Evolutionary conservation across 1,284 basidiomycete genomes (phyloP), one percentile per base, ranked within the genome.

Genomic region (Apiotrichum mycotoxinovorans): DNA sequence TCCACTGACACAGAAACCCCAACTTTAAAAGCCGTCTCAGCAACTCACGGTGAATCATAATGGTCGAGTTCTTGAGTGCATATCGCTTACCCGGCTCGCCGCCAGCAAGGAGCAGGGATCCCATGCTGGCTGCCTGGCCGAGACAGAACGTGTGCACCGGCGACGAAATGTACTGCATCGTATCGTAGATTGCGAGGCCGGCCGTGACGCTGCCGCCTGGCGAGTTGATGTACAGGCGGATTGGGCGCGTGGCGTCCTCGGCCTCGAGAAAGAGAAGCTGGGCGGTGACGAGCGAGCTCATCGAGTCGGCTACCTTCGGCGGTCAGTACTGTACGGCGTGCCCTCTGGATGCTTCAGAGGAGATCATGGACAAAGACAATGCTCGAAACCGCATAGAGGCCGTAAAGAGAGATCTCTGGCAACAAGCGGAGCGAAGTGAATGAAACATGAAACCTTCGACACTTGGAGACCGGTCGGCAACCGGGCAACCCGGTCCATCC

Each of bases 71-170:
- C 12, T 91, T 91, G 48, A 96, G 82, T 63, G 88, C 88, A 70
- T 91, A 91, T 37, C 92, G 82, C 74, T 92, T 90, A 22, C 91
- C 92, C 63, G 82, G 85, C 78, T 88, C 89, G 37, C 87, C 91
- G 51, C 89, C 90, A 5, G 89, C 88, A 8, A 95, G 82, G 20
- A 95, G 82, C 49, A 96, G 81, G 46, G 89, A 92, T 3, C 90
- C 92, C 93, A 96, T 96, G 41, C 88, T 91, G 58, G 89, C 90
- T 22, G 93, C 92, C 75, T 93, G 87, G 14, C 92, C 92, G 51
- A 95, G 82, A 70, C 91, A 92, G 77, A 94, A 95, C 0, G 93
- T 96, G 73, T 95, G 91, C 63, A 96, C 92, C 1, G 91, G 90
- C 46, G 89, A 87, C 18, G 89, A 88, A 62, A 95, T 88, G 75